phyloP scores from a whole-genome alignment of 495 filamentous ascomycete genomes.

The Tuber brumale region DNA sequence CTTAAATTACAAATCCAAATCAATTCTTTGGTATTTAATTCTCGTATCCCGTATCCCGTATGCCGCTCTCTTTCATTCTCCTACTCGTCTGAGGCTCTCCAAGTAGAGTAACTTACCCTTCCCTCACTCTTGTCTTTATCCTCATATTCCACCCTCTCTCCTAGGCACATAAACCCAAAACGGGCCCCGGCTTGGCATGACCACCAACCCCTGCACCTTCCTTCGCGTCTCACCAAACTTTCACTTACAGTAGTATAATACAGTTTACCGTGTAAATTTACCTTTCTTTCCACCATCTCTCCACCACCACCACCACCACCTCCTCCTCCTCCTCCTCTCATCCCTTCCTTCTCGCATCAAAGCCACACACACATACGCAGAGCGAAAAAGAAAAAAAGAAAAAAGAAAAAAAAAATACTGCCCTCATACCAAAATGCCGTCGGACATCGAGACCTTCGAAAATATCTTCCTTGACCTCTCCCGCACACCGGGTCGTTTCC shows the following conservation, averaged over 20 bases:
- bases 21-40: neutral
- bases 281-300: neutral
- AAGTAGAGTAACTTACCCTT: neutral
- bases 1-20: neutral
- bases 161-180: neutral
- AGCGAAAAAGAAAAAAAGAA: neutral
- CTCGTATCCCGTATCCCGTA: neutral
- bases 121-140: neutral
- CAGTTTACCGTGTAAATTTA: neutral
- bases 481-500: constrained; percentile 79
- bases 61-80: neutral
- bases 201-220: neutral
- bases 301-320: neutral
- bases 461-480: constrained; percentile 93
- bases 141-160: neutral
- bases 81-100: neutral
- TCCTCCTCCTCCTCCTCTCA: no score
- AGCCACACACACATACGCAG: neutral
- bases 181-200: neutral
- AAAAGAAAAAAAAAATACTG: neutral
- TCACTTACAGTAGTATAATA: neutral
- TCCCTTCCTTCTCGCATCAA: neutral
- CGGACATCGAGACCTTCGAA: constrained; percentile 72
- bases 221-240: constrained; percentile 1
- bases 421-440: constrained; percentile 28